Evolutionary conservation across 192 early-diverging fungal genomes (phyloP), one percentile per base, ranked within the genome.

Genomic region (Rhizophagus prolifer): DNA sequence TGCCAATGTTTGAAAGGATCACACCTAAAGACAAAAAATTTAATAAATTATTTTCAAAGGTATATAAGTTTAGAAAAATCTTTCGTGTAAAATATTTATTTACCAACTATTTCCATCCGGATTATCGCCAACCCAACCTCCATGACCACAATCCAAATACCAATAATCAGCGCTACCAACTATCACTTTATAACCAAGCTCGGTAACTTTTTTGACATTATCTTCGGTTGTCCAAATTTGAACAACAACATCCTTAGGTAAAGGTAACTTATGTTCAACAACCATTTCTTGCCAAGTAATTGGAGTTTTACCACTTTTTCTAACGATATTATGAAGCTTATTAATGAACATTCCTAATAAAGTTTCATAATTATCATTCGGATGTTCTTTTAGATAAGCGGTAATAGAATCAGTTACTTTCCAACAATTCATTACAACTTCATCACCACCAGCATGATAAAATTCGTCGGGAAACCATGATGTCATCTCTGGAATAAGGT

Each of bases 201-300:
- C 77, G 25, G 91, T 88, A 5, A 84, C 85, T 61, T 88, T 85
- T 26, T 88, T 82, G 44, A 89, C 85, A 46, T 89, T 90, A 58
- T 84, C 62, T 68, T 83, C 79, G 58, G 86, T 85, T 38, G 87
- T 91, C 91, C 94, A 93, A 61, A 92, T 84, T 81, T 94, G 91
- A 36, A 91, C 82, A 25, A 92, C 80, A 9, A 85, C 88, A 68
- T 90, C 86, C 75, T 94, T 91, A 61, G 79, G 50, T 59, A 91
- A 81, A 28, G 77, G 31, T 61, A 87, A 81, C 38, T 85, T 78
- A 73, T 85, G 84, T 46, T 88, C 81, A 78, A 86, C 84, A 31
- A 94, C 75, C 62, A 88, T 85, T 79, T 95, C 95, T 78, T 95
- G 92, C 95, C 95, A 96, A 3, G 90, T 82, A 72, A 95, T 89